Evolutionary conservation across 169 alveolate species (phyloP).

Genomic region (Eimeria sp.): DNA sequence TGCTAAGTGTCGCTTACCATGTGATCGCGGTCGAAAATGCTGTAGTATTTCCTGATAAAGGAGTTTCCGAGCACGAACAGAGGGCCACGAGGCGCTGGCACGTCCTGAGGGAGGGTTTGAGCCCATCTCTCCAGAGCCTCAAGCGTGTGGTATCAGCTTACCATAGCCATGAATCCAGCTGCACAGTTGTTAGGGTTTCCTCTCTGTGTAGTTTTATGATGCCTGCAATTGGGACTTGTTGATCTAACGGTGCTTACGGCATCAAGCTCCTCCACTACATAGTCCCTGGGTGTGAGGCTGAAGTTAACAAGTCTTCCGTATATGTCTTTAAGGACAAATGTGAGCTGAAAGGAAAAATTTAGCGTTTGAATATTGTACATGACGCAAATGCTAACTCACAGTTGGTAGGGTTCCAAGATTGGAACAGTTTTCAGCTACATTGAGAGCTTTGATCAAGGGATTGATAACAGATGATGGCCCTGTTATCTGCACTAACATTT

Average conservation of each 20-base stretch:
- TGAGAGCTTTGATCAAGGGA: slow-evolving; percentile 88
- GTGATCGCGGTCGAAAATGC: slow-evolving; percentile 89
- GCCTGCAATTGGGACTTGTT: background rate
- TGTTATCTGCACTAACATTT: slow-evolving; percentile 86
- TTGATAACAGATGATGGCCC: slow-evolving; percentile 91
- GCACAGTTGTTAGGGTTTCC: slow-evolving; percentile 80
- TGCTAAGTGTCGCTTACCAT: slow-evolving; percentile 63
- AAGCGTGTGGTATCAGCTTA: background rate
- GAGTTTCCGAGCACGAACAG: slow-evolving; percentile 92
- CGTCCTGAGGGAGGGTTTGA: slow-evolving; percentile 84
- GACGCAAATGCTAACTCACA: slow-evolving; percentile 19
- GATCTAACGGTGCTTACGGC: slow-evolving; percentile 51
- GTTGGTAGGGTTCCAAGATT: slow-evolving; percentile 88
- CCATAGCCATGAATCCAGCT: slow-evolving; percentile 87
- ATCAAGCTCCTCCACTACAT: slow-evolving; percentile 87
- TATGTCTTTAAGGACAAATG: slow-evolving; percentile 86
- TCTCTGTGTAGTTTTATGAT: slow-evolving; percentile 45
- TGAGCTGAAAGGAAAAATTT: slow-evolving; percentile 78
- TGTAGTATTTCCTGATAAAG: slow-evolving; percentile 89
- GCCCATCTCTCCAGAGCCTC: background rate
- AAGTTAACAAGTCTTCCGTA: slow-evolving; percentile 86
- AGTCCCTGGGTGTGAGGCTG: slow-evolving; percentile 88
- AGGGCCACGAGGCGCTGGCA: slow-evolving; percentile 93
- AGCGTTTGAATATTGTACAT: background rate
- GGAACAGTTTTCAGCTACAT: slow-evolving; percentile 90